These are phyloP conservation scores for Euphrasia arctica DNA, from an alignment of 305 asterid species.

Conservation along the genomic window DNA sequence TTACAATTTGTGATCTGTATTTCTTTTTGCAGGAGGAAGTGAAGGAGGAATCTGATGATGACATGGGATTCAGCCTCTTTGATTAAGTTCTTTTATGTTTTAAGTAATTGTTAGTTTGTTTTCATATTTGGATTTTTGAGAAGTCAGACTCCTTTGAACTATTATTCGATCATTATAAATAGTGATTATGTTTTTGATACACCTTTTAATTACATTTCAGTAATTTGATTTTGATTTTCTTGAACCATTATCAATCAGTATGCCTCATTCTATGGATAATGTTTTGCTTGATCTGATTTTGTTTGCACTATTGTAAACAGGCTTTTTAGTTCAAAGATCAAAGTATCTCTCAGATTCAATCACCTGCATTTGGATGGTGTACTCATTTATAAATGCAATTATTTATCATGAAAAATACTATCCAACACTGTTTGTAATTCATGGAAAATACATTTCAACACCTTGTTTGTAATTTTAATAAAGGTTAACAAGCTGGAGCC, in stretches of 20 bases:
- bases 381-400: too few species aligned
- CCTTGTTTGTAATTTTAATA: too few species aligned
- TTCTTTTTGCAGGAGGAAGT: conserved; percentile 43
- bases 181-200: conserved; percentile 12
- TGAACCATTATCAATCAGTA: not conserved
- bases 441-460: too few species aligned
- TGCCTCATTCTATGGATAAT: not conserved
- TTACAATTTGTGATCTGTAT: not conserved
- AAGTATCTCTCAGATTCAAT: too few species aligned
- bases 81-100: conserved; percentile 24
- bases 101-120: not conserved
- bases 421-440: too few species aligned
- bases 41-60: conserved; percentile 59
- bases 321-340: too few species aligned
- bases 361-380: too few species aligned
- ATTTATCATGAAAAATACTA: too few species aligned
- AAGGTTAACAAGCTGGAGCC: too few species aligned
- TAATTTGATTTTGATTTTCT: conserved; percentile 20
- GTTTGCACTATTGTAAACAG: too few species aligned
- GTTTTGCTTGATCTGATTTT: not conserved
- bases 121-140: conserved; percentile 11
- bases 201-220: too few species aligned
- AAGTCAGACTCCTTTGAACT: not conserved
- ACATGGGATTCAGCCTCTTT: conserved; percentile 54
- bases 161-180: conserved; percentile 7